phyloP scores from a whole-genome alignment of 2,329 filamentous ascomycete species.

The Fusarium multiceps region DNA sequence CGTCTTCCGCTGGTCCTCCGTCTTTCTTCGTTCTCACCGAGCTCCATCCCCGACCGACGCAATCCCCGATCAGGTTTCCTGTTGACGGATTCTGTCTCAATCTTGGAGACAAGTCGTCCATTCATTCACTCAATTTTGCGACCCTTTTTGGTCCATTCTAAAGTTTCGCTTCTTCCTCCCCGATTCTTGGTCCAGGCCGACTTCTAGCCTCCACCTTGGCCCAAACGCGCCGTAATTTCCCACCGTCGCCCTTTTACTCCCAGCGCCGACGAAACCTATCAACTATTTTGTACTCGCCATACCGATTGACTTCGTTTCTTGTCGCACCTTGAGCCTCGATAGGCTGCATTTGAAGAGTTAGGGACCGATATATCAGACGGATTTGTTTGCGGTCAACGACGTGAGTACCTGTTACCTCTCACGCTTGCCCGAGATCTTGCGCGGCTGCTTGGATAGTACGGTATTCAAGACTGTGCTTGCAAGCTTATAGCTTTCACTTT shows the following conservation, averaged over 20 bases:
- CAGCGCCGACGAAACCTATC: conserved; percentile 25
- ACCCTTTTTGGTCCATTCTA: conserved; percentile 16
- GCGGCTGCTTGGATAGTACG: conserved; percentile 17
- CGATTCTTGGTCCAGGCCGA: conserved; percentile 27
- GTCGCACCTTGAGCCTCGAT: conserved; percentile 38
- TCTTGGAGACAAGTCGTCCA: conserved; percentile 25
- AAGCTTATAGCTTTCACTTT: not conserved
- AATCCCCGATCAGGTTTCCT: conserved; percentile 41
- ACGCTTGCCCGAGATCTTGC: conserved; percentile 18
- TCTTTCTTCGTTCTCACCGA: conserved; percentile 46
- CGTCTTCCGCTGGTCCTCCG: conserved; percentile 41
- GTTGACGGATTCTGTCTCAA: conserved; percentile 38
- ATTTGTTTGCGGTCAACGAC: conserved; percentile 35
- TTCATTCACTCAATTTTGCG: conserved; percentile 26
- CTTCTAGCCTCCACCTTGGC: conserved; percentile 34
- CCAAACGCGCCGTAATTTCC: conserved; percentile 41
- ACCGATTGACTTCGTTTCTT: conserved; percentile 33
- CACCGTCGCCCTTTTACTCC: conserved; percentile 32
- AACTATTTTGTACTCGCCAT: conserved; percentile 19
- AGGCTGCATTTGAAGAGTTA: conserved; percentile 44
- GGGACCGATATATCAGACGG: conserved; percentile 43
- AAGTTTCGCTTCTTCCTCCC: conserved; percentile 30
- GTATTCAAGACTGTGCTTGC: not conserved
- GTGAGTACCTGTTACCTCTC: conserved; percentile 42
- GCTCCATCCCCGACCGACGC: conserved; percentile 47